Conservation (phyloP, 257 asterid species). For the Avicennia marina region DNA sequence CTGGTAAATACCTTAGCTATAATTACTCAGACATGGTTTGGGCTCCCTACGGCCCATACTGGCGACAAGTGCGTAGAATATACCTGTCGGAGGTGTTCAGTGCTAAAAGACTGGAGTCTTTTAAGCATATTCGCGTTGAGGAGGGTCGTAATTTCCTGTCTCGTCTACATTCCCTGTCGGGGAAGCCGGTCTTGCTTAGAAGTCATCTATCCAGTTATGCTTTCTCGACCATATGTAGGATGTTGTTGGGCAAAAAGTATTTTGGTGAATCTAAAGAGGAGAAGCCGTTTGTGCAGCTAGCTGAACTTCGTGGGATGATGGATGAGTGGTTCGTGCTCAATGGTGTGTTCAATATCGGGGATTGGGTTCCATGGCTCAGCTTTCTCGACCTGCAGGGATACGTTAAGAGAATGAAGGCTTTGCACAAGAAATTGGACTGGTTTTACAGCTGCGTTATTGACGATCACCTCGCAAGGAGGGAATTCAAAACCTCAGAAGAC, state of each 20-base stretch:
- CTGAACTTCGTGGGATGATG: not conserved
- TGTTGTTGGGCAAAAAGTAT: not conserved
- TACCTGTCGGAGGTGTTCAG: not conserved
- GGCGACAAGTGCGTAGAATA: not conserved
- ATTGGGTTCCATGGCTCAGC: not conserved
- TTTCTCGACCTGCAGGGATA: not conserved
- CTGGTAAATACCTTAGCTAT: not conserved
- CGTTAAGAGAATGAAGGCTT: constrained; percentile 26
- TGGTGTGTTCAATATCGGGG: not conserved
- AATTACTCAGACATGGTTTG: not conserved
- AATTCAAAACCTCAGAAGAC: constrained; percentile 6
- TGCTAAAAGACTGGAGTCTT: not conserved
- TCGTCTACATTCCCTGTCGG: not conserved
- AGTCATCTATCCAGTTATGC: not conserved
- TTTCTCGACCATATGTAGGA: not conserved
- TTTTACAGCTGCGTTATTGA: constrained; percentile 20
- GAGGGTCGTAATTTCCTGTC: not conserved
- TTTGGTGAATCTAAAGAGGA: not conserved
- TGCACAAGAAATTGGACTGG: constrained; percentile 14
- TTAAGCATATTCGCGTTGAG: not conserved
- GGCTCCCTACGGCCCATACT: not conserved
- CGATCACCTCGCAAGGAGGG: constrained; percentile 23
- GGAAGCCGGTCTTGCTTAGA: not conserved
- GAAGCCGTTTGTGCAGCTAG: not conserved
- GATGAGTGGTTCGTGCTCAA: not conserved